Conservation (phyloP, 805 yeast genomes). For the Torulaspora microellipsoides region DNA sequence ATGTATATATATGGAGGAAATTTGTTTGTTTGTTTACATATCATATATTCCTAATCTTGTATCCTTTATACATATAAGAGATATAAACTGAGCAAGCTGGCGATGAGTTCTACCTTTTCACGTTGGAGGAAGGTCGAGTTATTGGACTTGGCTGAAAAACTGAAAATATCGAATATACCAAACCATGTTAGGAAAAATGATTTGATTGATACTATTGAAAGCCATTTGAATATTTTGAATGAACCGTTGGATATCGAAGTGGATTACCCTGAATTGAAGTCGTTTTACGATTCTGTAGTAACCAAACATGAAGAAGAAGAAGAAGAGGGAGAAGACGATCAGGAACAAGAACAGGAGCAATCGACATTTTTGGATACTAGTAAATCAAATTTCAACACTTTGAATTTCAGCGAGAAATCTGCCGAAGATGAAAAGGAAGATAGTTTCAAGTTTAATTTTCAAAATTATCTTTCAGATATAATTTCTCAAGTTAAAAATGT, state of each 20-base stretch:
- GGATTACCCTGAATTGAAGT: constrained; percentile 29
- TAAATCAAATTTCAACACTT: constrained; percentile 5
- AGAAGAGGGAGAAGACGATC: constrained; percentile 6
- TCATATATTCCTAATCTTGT: no score
- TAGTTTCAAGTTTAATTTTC: constrained; percentile 21
- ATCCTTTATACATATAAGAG: no score
- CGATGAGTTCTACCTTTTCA: constrained; percentile 14
- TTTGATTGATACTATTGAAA: constrained; percentile 18
- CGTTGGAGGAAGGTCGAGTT: constrained; percentile 30
- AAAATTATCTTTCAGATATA: constrained; percentile 22
- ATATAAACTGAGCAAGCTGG: neutral
- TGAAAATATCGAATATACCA: constrained; percentile 19
- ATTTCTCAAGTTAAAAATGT: constrained; percentile 14
- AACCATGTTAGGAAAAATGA: constrained; percentile 17
- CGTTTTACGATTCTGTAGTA: constrained; percentile 18
- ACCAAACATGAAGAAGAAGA: constrained; percentile 5
- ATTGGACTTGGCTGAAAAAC: constrained; percentile 26
- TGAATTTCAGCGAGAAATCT: constrained; percentile 7
- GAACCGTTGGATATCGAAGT: constrained; percentile 21
- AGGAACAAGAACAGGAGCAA: constrained; percentile 1
- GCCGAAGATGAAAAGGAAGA: constrained; percentile 7
- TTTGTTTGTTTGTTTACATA: no score
- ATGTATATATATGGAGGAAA: no score
- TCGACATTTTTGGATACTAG: neutral
- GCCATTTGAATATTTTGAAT: constrained; percentile 16